phyloP scores from a whole-genome alignment of 257 asterid species.

The Fraxinus americana region DNA sequence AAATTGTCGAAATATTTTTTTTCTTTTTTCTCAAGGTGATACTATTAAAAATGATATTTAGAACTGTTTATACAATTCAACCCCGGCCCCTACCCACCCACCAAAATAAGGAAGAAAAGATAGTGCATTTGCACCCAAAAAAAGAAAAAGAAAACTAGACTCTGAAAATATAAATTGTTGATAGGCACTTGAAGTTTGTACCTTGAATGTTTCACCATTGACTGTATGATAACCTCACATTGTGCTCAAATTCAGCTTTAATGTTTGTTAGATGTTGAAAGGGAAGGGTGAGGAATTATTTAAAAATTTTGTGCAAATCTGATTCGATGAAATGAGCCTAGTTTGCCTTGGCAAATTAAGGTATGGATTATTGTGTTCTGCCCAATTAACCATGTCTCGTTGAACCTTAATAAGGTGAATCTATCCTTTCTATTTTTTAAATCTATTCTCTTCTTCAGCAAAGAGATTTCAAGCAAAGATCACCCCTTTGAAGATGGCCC shows the following conservation, averaged over 20 bases:
- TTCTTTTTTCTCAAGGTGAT: no score
- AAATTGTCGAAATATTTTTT: no score
- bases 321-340: slow-evolving; percentile 11
- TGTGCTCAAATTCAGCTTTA: slow-evolving; percentile 38
- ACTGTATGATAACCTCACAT: slow-evolving; percentile 38
- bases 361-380: slow-evolving; percentile 42
- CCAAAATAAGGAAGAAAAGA: not conserved
- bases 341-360: slow-evolving; percentile 30
- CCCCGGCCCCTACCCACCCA: not conserved
- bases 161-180: no score
- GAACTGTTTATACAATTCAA: slow-evolving; percentile 5
- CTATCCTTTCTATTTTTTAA: no score
- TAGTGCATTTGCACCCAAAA: not conserved
- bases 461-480: no score
- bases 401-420: not conserved
- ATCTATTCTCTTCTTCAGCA: no score
- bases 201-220: slow-evolving; percentile 23
- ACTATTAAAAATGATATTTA: not conserved
- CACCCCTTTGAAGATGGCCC: no score
- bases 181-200: slow-evolving; percentile 8
- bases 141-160: not conserved
- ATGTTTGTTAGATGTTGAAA: slow-evolving; percentile 10
- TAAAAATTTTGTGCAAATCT: not conserved
- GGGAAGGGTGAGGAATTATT: slow-evolving; percentile 21
- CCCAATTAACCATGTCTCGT: slow-evolving; percentile 46